Conservation (phyloP, 1,139 yeast species). For the Kluyveromyces sp. region DNA sequence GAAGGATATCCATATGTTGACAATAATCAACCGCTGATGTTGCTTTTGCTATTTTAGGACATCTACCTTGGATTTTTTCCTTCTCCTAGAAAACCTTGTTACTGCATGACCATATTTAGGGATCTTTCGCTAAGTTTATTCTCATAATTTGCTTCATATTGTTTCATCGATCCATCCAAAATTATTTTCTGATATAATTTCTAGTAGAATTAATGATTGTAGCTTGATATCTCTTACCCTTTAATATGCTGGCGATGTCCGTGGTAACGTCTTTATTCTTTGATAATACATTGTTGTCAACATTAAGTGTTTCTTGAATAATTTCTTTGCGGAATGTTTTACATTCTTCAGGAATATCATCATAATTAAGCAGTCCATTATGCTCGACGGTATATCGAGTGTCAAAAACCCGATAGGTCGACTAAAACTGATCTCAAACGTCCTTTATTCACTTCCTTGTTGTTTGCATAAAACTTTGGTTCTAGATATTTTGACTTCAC, state of each 20-base stretch:
- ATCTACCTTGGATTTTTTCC: constrained; percentile 21
- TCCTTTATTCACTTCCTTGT: constrained; percentile 11
- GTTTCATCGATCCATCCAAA: constrained; percentile 26
- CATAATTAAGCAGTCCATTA: constrained; percentile 4
- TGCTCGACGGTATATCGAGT: constrained; percentile 13
- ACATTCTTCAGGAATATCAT: neutral
- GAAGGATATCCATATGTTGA: constrained; percentile 36
- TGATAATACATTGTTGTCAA: neutral
- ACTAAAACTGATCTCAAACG: constrained; percentile 11
- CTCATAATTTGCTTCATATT: constrained; percentile 23
- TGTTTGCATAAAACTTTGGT: constrained; percentile 21
- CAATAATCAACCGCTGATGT: constrained; percentile 15
- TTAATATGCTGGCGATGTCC: constrained; percentile 31
- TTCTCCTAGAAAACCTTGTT: constrained; percentile 6
- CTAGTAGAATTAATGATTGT: constrained; percentile 56
- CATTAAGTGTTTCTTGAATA: neutral
- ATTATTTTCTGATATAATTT: constrained; percentile 30
- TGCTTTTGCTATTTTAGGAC: constrained; percentile 11
- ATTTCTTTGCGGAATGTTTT: constrained; percentile 3
- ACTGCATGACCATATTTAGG: constrained; percentile 33
- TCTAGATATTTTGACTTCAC: constrained; percentile 26
- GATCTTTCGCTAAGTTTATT: constrained; percentile 29
- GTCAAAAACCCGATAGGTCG: constrained; percentile 20
- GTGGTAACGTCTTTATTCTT: neutral
- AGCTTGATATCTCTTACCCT: constrained; percentile 60